Evolutionary conservation across 305 asterid genomes (phyloP).

Genomic region (Fraxinus nigra): DNA sequence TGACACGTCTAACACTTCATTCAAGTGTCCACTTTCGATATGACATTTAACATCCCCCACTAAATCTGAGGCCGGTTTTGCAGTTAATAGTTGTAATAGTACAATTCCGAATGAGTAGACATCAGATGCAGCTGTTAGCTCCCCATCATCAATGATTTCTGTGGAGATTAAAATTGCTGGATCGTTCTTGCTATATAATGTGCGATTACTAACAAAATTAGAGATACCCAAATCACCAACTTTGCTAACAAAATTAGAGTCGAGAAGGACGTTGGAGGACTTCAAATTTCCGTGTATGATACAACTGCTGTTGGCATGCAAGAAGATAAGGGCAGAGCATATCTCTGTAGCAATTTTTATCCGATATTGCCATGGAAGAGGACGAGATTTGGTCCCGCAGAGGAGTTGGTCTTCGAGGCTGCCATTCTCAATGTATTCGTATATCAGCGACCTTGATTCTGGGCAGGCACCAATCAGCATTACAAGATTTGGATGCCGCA

Average conservation of each 20-base stretch:
- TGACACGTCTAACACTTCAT: slow-evolving; percentile 53
- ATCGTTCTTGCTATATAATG: slow-evolving; percentile 23
- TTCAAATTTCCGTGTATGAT: slow-evolving; percentile 70
- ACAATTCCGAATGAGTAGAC: slow-evolving; percentile 73
- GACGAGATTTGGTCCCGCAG: slow-evolving; percentile 36
- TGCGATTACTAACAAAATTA: slow-evolving; percentile 27
- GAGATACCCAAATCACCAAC: slow-evolving; percentile 62
- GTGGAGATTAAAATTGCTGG: slow-evolving; percentile 42
- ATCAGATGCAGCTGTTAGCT: slow-evolving; percentile 67
- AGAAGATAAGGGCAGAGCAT: slow-evolving; percentile 70
- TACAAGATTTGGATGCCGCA: slow-evolving; percentile 92
- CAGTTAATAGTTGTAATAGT: slow-evolving; percentile 63
- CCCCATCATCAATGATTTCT: slow-evolving; percentile 44
- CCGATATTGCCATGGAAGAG: slow-evolving; percentile 76
- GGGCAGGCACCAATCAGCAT: slow-evolving; percentile 74
- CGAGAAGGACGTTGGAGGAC: slow-evolving; percentile 69
- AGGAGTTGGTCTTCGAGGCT: slow-evolving; percentile 79
- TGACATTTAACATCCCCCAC: slow-evolving; percentile 72
- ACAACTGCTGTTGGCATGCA: slow-evolving; percentile 47
- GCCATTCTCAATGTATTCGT: slow-evolving; percentile 74
- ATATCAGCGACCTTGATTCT: slow-evolving; percentile 76
- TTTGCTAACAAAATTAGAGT: slow-evolving; percentile 60
- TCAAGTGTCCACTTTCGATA: slow-evolving; percentile 51
- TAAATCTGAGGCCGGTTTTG: slow-evolving; percentile 52
- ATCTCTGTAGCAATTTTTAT: slow-evolving; percentile 65